phyloP scores from a whole-genome alignment of 768 basidiomycete species.

The Russula vinacea region DNA sequence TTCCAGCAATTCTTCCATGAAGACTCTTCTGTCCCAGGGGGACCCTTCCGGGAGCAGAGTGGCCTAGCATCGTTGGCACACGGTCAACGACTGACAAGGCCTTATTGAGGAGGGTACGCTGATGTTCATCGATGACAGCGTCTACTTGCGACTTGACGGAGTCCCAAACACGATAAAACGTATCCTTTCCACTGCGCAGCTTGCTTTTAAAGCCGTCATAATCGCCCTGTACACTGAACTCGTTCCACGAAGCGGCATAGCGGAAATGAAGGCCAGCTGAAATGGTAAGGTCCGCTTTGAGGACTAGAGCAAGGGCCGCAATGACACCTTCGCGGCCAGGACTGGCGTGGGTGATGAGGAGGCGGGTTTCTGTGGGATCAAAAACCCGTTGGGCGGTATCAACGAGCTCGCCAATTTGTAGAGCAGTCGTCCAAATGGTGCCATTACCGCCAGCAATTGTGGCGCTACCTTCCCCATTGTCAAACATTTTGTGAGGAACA shows the following conservation, averaged over 20 bases:
- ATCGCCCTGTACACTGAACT: slow-evolving; percentile 89
- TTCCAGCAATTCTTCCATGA: slow-evolving; percentile 99
- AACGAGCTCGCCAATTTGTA: slow-evolving; percentile 96
- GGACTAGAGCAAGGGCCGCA: slow-evolving; percentile 80
- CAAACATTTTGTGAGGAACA: slow-evolving; percentile 92
- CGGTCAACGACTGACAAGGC: slow-evolving; percentile 81
- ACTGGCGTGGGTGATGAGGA: slow-evolving; percentile 88
- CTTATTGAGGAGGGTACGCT: slow-evolving; percentile 85
- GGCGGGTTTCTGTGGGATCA: slow-evolving; percentile 89
- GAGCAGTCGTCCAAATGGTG: slow-evolving; percentile 97
- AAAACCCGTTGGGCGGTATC: slow-evolving; percentile 95
- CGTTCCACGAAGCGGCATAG: slow-evolving; percentile 94
- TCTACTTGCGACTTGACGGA: slow-evolving; percentile 90
- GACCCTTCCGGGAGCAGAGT: slow-evolving; percentile 41
- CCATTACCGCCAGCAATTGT: slow-evolving; percentile 99
- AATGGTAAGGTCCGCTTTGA: slow-evolving; percentile 92
- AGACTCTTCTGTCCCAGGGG: slow-evolving; percentile 72
- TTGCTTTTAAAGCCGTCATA: slow-evolving; percentile 86
- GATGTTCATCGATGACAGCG: slow-evolving; percentile 84
- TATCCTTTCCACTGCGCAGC: slow-evolving; percentile 69
- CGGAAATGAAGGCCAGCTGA: slow-evolving; percentile 97
- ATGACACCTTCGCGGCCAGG: slow-evolving; percentile 93
- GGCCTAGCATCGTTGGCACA: slow-evolving; percentile 56
- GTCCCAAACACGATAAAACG: slow-evolving; percentile 92
- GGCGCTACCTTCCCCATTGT: slow-evolving; percentile 88